These are phyloP conservation scores for Boletus speciosus DNA, from an alignment of 768 basidiomycete genomes.

Conservation along the genomic window DNA sequence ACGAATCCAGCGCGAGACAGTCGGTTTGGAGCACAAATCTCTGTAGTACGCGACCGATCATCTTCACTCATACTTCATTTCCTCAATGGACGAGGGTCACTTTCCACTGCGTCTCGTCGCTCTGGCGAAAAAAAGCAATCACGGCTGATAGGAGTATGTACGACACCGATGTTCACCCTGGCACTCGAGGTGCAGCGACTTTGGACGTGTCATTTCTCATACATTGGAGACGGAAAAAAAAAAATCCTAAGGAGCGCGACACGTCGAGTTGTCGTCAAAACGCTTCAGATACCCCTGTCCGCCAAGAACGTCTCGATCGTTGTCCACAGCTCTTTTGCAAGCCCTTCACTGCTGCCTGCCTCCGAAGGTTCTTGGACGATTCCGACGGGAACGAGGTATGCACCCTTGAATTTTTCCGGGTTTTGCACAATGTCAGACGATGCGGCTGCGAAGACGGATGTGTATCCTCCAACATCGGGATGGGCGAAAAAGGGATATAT, in stretches of 20 bases:
- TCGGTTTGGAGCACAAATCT: too few species aligned
- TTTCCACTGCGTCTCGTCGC: too few species aligned
- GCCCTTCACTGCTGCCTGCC: constrained; percentile 17
- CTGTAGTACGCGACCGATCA: too few species aligned
- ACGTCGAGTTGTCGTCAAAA: not conserved
- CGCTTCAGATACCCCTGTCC: constrained; percentile 19
- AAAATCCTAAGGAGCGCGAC: too few species aligned
- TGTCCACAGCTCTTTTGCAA: constrained; percentile 29
- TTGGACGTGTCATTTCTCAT: not conserved
- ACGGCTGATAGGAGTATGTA: not conserved
- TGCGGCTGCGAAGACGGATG: constrained; percentile 30
- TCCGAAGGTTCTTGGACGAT: constrained; percentile 10
- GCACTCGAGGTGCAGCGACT: not conserved
- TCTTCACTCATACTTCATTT: too few species aligned
- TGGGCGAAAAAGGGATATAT: constrained; percentile 17
- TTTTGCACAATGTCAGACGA: constrained; percentile 20
- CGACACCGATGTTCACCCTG: not conserved
- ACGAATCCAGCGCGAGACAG: too few species aligned
- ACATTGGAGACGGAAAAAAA: not conserved
- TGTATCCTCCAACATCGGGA: constrained; percentile 26
- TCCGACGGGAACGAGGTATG: constrained; percentile 29
- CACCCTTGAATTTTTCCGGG: constrained; percentile 28
- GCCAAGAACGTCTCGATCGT: constrained; percentile 26
- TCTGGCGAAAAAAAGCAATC: not conserved
- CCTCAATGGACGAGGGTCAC: too few species aligned